These are phyloP conservation scores for Wolfiporia cocos DNA, from an alignment of 1,284 basidiomycete genomes.

Conservation along the genomic window DNA sequence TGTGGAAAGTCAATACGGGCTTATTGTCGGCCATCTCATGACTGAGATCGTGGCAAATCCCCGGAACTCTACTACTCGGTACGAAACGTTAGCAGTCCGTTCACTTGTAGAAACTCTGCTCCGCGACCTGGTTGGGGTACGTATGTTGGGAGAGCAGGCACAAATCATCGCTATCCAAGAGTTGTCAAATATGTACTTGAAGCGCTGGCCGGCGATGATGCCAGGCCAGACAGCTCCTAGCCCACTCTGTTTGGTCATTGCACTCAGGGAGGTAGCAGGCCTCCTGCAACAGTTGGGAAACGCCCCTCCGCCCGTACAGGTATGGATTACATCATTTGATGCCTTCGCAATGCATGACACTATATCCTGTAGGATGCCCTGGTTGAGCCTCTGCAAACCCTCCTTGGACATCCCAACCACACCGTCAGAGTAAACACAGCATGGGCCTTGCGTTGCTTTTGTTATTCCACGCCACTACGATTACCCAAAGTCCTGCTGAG, in stretches of 20 bases:
- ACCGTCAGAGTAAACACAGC: conserved; percentile 82
- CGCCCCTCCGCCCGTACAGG: conserved; percentile 84
- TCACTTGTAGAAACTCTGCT: conserved; percentile 75
- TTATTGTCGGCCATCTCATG: conserved; percentile 77
- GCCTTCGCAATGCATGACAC: background rate
- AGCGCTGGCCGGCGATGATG: conserved; percentile 90
- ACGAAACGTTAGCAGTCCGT: conserved; percentile 72
- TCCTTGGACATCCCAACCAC: conserved; percentile 85
- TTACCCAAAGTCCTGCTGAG: conserved; percentile 75
- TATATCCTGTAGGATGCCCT: conserved; percentile 61
- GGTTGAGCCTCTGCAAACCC: conserved; percentile 78
- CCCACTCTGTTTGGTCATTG: conserved; percentile 70
- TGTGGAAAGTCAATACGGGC: conserved; percentile 79
- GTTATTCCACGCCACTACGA: conserved; percentile 81
- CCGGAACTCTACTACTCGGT: conserved; percentile 51
- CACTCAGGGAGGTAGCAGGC: conserved; percentile 80
- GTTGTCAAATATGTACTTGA: conserved; percentile 75
- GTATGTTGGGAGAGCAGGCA: conserved; percentile 88
- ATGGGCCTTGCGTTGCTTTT: conserved; percentile 88
- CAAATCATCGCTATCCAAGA: conserved; percentile 92
- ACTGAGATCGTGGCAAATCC: conserved; percentile 64
- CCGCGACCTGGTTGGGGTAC: conserved; percentile 80
- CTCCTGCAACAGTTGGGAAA: conserved; percentile 89
- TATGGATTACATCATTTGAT: conserved; percentile 24
- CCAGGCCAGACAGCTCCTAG: conserved; percentile 75